Evolutionary conservation across 768 basidiomycete genomes (phyloP), one percentile per base, ranked within the genome.

Genomic region (Suillus cothurnatus): DNA sequence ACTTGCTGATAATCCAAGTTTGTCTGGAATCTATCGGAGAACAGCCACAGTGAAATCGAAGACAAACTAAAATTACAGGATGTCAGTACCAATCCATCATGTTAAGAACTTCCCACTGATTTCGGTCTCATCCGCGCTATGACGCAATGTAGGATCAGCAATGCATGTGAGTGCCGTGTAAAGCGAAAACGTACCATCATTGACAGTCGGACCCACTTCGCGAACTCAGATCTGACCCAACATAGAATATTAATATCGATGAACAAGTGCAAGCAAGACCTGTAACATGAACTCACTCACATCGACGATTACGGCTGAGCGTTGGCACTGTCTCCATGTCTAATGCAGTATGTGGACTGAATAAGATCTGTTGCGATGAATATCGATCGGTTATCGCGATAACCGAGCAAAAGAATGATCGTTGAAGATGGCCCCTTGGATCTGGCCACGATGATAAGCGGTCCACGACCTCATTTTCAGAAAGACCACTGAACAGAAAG

Each of bases 151-250:
- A 34, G 11, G 23, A 38, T 23, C 12, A 23, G 14, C 6, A 5
- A 53, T 23, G 32, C 32, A 17, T 64, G 62, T 32, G 69, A 50
- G 26, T 56, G 23, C 23, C 23, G 47, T 23, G n/a, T 11, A 55
- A n/a, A 36, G 14, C n/a, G n/a, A 12, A 34, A n/a, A 21, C n/a
- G 21, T 57, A 36, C 55, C 14, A 11, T n/a, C 45, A n/a, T 47
- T n/a, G n/a, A 19, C 26, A n/a, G n/a, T n/a, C n/a, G n/a, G n/a
- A n/a, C n/a, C 26, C 3, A 26, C 49, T 39, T 28, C 28, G 7
- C 28, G 17, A 28, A 9, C 28, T 9, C 15, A 53, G 8, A 31
- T 53, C 17, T 39, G 36, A 26, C n/a, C 7, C n/a, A 26, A 26
- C n/a, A 55, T 19, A 57, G 26, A 39, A 19, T 4, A 58, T 58